Base-by-base conservation (phyloP, 805 yeast genomes). In the Ogataea zsoltii region DNA sequence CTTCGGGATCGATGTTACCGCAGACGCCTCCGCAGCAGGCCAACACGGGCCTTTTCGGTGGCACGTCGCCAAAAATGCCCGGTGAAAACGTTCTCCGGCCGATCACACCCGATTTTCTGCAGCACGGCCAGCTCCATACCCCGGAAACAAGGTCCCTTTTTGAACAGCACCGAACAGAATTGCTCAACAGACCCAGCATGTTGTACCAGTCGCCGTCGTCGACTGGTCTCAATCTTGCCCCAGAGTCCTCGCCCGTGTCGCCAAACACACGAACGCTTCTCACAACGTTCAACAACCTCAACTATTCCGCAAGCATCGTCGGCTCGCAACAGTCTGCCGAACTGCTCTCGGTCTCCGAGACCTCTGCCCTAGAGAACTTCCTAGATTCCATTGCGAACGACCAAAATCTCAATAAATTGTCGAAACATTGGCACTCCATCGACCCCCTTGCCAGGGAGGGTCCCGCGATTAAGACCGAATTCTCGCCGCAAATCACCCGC, bases 321-420 rank as follows among this genome's bases (percentile, higher is more conserved):
- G 50, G 46, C 38, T 40, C 43, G 32, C 53, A 44, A 21, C 43
- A 44, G 15, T 42, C 56, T 17, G 41, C 57, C 16, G 69, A 65
- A 29, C 53, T 67, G 30, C 53, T 68, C 18, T 61, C 68, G 1
- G 53, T 56, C 9, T 62, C 70, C 0, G 72, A 68, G 39, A 51
- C 68, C 6, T 55, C 63, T 4, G 71, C 66, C 0, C 48, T 68
- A 31, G 70, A 66, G 38, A 56, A 56, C 9, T 68, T 68, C 44
- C 54, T 68, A 19, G 72, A 68, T 41, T 62, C 68, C 14, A 65
- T 68, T 16, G 71, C 67, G 1, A 65, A 63, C 43, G 67, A 65
- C 41, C 55, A 56, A 14, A 59, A 54, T 32, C 49, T 63, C 28
- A 52, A 41, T 26, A 57, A 54, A 23, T 46, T 65, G 14, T 60